Evolutionary conservation across 2,329 filamentous ascomycete genomes (phyloP).

Genomic region (Karstenula rhodostoma): DNA sequence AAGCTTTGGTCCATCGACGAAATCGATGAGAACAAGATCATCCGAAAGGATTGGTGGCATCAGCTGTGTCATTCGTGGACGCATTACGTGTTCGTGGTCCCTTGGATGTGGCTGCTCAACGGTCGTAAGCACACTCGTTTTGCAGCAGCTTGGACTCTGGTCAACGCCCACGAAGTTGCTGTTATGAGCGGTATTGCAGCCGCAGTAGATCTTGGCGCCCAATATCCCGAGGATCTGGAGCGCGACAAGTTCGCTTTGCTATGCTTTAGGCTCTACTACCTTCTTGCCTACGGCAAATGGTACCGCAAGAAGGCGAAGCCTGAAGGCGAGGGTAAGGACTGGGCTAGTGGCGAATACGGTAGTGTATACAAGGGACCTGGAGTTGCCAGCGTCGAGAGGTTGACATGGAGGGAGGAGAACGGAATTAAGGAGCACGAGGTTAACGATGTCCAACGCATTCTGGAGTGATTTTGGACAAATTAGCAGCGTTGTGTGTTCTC

Average conservation of each 20-base stretch:
- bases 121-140: slow-evolving; percentile 69
- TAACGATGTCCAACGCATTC: background rate
- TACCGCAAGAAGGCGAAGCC: slow-evolving; percentile 57
- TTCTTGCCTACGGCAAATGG: slow-evolving; percentile 69
- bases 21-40: slow-evolving; percentile 67
- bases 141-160: slow-evolving; percentile 73
- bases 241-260: slow-evolving; percentile 68
- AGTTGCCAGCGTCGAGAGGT: slow-evolving; percentile 60
- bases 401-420: slow-evolving; percentile 62
- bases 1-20: slow-evolving; percentile 67
- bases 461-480: background rate
- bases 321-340: slow-evolving; percentile 61
- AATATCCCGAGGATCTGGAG: slow-evolving; percentile 69
- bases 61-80: slow-evolving; percentile 71
- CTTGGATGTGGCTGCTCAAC: slow-evolving; percentile 76
- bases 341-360: slow-evolving; percentile 67
- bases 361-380: slow-evolving; percentile 68
- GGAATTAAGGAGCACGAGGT: slow-evolving; percentile 23
- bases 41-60: slow-evolving; percentile 72
- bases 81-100: slow-evolving; percentile 71
- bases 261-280: slow-evolving; percentile 68
- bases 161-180: slow-evolving; percentile 75
- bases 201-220: slow-evolving; percentile 72
- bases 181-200: slow-evolving; percentile 75
- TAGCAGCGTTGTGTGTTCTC: background rate